phyloP scores from a whole-genome alignment of 495 filamentous ascomycete species.

The Lasiosphaeris hirsuta region DNA sequence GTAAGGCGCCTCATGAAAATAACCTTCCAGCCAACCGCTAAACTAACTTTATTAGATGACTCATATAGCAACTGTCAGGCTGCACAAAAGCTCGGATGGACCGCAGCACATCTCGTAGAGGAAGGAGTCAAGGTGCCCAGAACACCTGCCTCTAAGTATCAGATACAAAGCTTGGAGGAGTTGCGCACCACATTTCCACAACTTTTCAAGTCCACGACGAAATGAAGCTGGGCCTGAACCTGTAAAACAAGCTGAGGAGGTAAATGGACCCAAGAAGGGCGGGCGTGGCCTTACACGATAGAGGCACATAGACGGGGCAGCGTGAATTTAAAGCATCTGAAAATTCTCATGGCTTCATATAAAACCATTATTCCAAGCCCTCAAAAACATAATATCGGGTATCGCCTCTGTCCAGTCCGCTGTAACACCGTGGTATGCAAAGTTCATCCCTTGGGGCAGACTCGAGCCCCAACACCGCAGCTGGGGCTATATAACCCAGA shows the following conservation, averaged over 20 bases:
- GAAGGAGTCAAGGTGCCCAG: constrained; percentile 56
- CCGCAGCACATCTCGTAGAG: constrained; percentile 76
- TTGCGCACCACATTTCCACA: constrained; percentile 70
- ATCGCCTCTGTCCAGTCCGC: neutral
- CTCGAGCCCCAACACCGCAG: no score
- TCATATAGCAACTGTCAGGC: constrained; percentile 70
- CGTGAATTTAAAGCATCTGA: no score
- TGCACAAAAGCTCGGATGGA: constrained; percentile 76
- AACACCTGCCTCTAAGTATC: constrained; percentile 59
- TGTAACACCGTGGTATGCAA: neutral
- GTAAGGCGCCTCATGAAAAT: constrained; percentile 43
- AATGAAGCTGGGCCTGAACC: neutral
- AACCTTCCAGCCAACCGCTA: constrained; percentile 1
- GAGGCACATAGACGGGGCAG: no score
- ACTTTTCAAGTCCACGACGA: constrained; percentile 57
- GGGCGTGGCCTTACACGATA: neutral
- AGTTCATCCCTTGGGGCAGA: no score
- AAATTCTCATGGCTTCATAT: no score
- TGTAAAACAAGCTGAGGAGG: constrained; percentile 3
- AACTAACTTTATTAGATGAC: constrained; percentile 58
- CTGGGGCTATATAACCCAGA: neutral
- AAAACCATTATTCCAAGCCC: no score
- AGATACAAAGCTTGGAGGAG: constrained; percentile 69
- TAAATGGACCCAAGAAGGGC: neutral
- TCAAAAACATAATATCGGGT: neutral